phyloP scores from a whole-genome alignment of 2,329 filamentous ascomycete species.

The Aaosphaeria pasadenensis region DNA sequence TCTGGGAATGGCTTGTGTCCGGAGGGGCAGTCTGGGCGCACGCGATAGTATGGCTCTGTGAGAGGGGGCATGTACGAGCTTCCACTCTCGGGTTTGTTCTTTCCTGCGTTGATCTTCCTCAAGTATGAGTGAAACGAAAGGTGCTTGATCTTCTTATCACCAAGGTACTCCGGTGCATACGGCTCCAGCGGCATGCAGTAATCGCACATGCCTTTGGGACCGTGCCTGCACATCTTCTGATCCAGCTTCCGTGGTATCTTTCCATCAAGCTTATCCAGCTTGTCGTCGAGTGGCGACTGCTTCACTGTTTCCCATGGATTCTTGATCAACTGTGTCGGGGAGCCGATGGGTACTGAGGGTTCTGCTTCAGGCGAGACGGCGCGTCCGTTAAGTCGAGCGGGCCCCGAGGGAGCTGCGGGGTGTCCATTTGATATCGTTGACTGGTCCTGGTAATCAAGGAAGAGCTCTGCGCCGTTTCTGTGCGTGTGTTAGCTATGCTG shows the following conservation, averaged over 20 bases:
- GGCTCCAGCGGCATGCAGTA: slow-evolving; percentile 97
- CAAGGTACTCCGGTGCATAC: slow-evolving; percentile 82
- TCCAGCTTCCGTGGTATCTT: slow-evolving; percentile 79
- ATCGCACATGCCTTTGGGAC: slow-evolving; percentile 97
- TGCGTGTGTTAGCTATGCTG: slow-evolving; percentile 13
- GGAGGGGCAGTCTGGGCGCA: slow-evolving; percentile 83
- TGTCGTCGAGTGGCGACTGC: slow-evolving; percentile 84
- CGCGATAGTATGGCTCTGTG: slow-evolving; percentile 87
- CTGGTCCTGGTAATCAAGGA: slow-evolving; percentile 72
- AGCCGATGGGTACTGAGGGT: slow-evolving; percentile 58
- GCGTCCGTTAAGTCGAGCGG: slow-evolving; percentile 75
- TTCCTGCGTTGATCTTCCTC: slow-evolving; percentile 90
- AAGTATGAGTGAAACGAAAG: slow-evolving; percentile 93
- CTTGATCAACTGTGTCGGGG: slow-evolving; percentile 63
- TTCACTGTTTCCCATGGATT: slow-evolving; percentile 92
- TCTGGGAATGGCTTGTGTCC: slow-evolving; percentile 93
- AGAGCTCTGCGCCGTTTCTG: slow-evolving; percentile 89
- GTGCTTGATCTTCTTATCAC: slow-evolving; percentile 98
- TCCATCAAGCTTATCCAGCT: slow-evolving; percentile 81
- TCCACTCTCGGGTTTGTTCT: slow-evolving; percentile 91
- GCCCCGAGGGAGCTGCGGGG: slow-evolving; percentile 24
- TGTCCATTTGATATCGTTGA: slow-evolving; percentile 50
- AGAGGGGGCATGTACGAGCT: slow-evolving; percentile 95
- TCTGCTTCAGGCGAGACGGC: slow-evolving; percentile 65
- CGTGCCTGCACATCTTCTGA: slow-evolving; percentile 88